phyloP scores from a whole-genome alignment of 2,329 filamentous ascomycete species.

The Penicillium sp. region DNA sequence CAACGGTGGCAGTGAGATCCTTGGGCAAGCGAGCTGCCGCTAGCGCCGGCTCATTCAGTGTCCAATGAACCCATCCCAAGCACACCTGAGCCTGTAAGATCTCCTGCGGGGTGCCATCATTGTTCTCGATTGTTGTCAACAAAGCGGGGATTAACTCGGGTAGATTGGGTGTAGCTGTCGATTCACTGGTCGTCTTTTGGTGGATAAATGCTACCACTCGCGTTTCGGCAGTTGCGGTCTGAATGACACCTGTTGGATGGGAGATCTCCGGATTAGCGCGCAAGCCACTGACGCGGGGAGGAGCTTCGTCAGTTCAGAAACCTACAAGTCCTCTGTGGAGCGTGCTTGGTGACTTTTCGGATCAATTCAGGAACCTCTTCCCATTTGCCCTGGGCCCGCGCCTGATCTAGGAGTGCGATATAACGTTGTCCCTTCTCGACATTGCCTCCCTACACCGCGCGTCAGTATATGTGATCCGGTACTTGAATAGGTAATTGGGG shows the following conservation, averaged over 20 bases:
- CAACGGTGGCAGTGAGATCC: constrained; percentile 58
- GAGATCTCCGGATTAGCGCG: constrained; percentile 20
- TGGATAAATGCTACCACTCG: constrained; percentile 59
- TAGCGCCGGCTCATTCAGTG: constrained; percentile 65
- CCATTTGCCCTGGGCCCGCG: constrained; percentile 88
- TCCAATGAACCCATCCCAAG: constrained; percentile 82
- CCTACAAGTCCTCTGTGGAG: constrained; percentile 78
- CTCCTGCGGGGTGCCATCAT: constrained; percentile 55
- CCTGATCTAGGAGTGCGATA: constrained; percentile 76
- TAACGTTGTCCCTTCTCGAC: constrained; percentile 80
- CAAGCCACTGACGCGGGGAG: constrained; percentile 12
- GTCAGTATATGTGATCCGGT: constrained; percentile 14
- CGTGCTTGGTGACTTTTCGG: constrained; percentile 93
- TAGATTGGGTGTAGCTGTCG: constrained; percentile 42
- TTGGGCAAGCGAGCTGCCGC: constrained; percentile 64
- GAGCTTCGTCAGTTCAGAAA: constrained; percentile 3
- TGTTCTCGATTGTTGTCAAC: constrained; percentile 58
- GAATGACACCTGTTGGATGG: constrained; percentile 56
- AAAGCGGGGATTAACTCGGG: constrained; percentile 42
- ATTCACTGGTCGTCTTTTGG: constrained; percentile 30
- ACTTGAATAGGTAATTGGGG: background rate
- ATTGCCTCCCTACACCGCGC: constrained; percentile 46
- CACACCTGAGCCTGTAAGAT: constrained; percentile 77
- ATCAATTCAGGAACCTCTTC: constrained; percentile 81
- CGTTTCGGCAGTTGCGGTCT: constrained; percentile 69